Conservation (phyloP, 768 basidiomycete genomes). For the Psilocybe sp. region DNA sequence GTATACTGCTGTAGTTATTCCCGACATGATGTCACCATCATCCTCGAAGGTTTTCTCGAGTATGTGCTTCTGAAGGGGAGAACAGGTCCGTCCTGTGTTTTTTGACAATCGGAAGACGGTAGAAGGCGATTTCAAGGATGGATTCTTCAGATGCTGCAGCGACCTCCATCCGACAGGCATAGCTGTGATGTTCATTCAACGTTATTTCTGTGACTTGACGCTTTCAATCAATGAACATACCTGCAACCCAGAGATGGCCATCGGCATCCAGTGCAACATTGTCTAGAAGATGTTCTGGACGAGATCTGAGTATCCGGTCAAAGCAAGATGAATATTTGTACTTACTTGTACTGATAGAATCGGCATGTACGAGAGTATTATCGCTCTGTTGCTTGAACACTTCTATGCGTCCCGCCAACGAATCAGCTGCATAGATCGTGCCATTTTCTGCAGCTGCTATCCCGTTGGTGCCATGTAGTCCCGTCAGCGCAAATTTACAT, state of each 20-base stretch:
- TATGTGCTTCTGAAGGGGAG: slow-evolving; percentile 58
- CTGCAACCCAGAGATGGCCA: slow-evolving; percentile 62
- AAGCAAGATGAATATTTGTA: neutral
- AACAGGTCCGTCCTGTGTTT: slow-evolving; percentile 48
- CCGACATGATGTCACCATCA: slow-evolving; percentile 54
- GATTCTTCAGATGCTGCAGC: slow-evolving; percentile 39
- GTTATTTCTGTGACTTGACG: neutral
- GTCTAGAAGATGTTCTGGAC: slow-evolving; percentile 36
- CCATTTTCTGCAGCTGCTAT: slow-evolving; percentile 55
- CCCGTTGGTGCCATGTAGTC: slow-evolving; percentile 56
- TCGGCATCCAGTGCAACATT: slow-evolving; percentile 59
- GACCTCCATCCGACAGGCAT: slow-evolving; percentile 37
- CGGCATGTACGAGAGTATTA: slow-evolving; percentile 51
- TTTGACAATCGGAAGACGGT: slow-evolving; percentile 50
- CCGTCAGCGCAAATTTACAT: slow-evolving; percentile 56
- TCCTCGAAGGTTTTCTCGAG: slow-evolving; percentile 69
- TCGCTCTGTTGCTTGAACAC: slow-evolving; percentile 61
- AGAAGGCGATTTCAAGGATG: slow-evolving; percentile 39
- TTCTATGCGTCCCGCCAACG: slow-evolving; percentile 39
- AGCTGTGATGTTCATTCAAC: slow-evolving; percentile 28
- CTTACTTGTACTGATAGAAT: slow-evolving; percentile 51
- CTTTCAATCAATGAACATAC: slow-evolving; percentile 25
- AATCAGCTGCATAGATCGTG: slow-evolving; percentile 60
- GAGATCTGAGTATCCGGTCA: neutral
- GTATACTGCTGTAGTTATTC: slow-evolving; percentile 54